Percentiles rank a stretch among this genome's conserved stretches.
These are phyloP conservation scores for Chalciporus sp. DNA, from an alignment of 1,284 basidiomycete species.

Conservation along the genomic window DNA sequence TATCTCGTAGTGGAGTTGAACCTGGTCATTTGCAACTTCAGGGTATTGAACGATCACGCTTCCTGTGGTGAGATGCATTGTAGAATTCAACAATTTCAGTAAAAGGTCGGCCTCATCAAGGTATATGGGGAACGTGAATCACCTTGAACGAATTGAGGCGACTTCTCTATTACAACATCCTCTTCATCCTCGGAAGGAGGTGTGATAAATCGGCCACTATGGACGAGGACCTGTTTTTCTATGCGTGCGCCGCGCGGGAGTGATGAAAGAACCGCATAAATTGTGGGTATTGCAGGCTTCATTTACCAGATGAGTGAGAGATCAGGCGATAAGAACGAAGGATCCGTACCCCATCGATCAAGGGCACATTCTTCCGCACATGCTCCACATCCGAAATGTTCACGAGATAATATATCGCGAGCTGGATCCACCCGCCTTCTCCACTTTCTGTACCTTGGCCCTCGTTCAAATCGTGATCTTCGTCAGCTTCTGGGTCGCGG, in stretches of 20 bases:
- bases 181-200: slow-evolving; percentile 34
- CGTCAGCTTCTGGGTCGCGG: background rate
- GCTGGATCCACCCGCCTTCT: slow-evolving; percentile 60
- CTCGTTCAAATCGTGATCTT: background rate
- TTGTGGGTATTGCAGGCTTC: slow-evolving; percentile 44
- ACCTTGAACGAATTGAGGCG: slow-evolving; percentile 48
- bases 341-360: slow-evolving; percentile 25
- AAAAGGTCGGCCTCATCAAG: background rate
- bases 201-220: slow-evolving; percentile 59
- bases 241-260: slow-evolving; percentile 78
- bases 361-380: slow-evolving; percentile 46
- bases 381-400: slow-evolving; percentile 41
- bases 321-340: background rate
- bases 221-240: slow-evolving; percentile 72
- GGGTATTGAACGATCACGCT: slow-evolving; percentile 9
- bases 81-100: background rate
- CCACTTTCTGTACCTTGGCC: background rate
- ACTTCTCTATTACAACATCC: slow-evolving; percentile 32
- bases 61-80: slow-evolving; percentile 19
- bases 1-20: slow-evolving; percentile 46
- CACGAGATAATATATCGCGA: slow-evolving; percentile 67
- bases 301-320: slow-evolving; percentile 3
- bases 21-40: slow-evolving; percentile 17
- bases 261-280: slow-evolving; percentile 70
- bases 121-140: slow-evolving; percentile 2